Percentiles rank a stretch among this genome's conserved stretches.
These are phyloP conservation scores for Globisporangium okanoganense DNA, from an alignment of 352 stramenopile genomes.

Conservation along the genomic window DNA sequence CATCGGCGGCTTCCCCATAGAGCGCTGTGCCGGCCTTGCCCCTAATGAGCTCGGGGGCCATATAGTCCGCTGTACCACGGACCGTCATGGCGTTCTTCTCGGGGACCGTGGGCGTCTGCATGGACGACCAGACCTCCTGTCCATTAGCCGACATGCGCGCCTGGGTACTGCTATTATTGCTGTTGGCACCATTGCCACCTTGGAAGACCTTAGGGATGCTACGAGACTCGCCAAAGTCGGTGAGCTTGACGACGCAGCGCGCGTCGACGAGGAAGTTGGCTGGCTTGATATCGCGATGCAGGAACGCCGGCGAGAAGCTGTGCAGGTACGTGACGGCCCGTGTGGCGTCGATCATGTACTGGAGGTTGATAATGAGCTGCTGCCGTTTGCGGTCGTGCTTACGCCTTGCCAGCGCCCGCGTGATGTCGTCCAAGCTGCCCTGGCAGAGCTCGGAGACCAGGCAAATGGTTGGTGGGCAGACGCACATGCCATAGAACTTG, in stretches of 20 bases:
- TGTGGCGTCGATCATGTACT: constrained; percentile 65
- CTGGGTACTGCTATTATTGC: constrained; percentile 6
- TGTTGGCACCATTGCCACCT: constrained; percentile 24
- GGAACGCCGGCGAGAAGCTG: constrained; percentile 63
- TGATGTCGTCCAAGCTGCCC: constrained; percentile 41
- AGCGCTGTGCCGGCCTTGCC: constrained; percentile 60
- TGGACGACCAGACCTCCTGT: constrained; percentile 9
- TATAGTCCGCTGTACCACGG: constrained; percentile 76
- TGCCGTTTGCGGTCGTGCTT: constrained; percentile 22
- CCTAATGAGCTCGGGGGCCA: constrained; percentile 77
- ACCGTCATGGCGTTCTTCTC: constrained; percentile 50
- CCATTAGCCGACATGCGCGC: neutral
- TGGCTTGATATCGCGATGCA: constrained; percentile 72
- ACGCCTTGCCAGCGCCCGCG: constrained; percentile 21
- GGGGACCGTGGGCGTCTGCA: neutral
- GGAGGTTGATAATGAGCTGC: constrained; percentile 43
- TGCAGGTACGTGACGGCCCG: constrained; percentile 67
- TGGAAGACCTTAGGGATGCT: constrained; percentile 17
- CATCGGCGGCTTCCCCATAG: constrained; percentile 67
- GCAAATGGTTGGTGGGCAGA: constrained; percentile 70
- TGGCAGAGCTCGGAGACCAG: constrained; percentile 60
- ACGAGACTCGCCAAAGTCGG: constrained; percentile 57
- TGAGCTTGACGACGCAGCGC: constrained; percentile 53
- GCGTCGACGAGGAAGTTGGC: constrained; percentile 61
- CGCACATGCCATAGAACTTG: constrained; percentile 82